These are phyloP conservation scores for Aspergillus tamarii DNA, from an alignment of 2,329 filamentous ascomycete genomes.

Conservation along the genomic window DNA sequence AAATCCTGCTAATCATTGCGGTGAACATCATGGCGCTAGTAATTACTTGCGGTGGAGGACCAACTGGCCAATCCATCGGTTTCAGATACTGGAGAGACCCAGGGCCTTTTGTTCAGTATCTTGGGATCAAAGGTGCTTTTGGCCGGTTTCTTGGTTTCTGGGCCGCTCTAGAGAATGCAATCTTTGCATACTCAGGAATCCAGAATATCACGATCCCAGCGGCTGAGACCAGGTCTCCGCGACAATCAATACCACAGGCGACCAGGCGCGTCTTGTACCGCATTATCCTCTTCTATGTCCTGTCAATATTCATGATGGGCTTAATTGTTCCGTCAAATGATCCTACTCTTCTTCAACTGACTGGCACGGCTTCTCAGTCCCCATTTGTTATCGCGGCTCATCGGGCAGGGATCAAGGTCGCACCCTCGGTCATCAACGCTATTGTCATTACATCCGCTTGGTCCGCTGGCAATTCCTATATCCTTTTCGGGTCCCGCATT, in stretches of 20 bases:
- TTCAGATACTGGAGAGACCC: slow-evolving; percentile 55
- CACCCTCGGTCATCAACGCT: slow-evolving; percentile 75
- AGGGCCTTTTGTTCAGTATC: slow-evolving; percentile 66
- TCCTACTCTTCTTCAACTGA: slow-evolving; percentile 21
- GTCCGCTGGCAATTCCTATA: slow-evolving; percentile 66
- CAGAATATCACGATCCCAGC: slow-evolving; percentile 60
- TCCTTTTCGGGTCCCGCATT: slow-evolving; percentile 48
- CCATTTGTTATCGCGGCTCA: slow-evolving; percentile 74
- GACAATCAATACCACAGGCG: slow-evolving; percentile 58
- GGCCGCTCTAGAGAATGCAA: slow-evolving; percentile 48
- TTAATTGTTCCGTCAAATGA: slow-evolving; percentile 63
- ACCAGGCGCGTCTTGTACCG: slow-evolving; percentile 59
- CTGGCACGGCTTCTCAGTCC: slow-evolving; percentile 36
- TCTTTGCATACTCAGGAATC: slow-evolving; percentile 42
- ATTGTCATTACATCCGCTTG: slow-evolving; percentile 73
- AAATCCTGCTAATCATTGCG: slow-evolving; percentile 63
- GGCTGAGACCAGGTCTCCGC: slow-evolving; percentile 58
- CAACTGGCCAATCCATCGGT: slow-evolving; percentile 47
- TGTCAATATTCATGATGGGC: slow-evolving; percentile 60
- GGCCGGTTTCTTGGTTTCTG: slow-evolving; percentile 60
- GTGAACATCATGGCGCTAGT: slow-evolving; percentile 62
- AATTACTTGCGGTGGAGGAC: slow-evolving; percentile 50
- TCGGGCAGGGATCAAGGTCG: slow-evolving; percentile 66
- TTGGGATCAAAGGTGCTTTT: slow-evolving; percentile 51
- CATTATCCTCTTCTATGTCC: slow-evolving; percentile 55